These are phyloP conservation scores for Sphagnum fallax DNA, from an alignment of 228 moss, liverwort and hornwort genomes.

Conservation along the genomic window DNA sequence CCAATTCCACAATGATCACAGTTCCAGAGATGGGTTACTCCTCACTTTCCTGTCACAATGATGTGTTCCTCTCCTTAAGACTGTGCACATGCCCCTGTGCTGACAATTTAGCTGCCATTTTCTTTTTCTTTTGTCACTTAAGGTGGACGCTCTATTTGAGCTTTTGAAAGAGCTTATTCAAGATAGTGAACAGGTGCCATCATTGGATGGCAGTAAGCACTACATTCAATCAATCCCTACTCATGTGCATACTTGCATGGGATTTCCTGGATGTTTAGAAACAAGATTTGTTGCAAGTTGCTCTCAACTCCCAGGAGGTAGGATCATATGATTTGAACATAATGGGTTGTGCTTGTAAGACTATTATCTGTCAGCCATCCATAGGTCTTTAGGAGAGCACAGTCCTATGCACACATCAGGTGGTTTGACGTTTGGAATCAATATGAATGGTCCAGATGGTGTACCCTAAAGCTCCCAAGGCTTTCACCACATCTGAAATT, in stretches of 20 bases:
- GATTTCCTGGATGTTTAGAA: not conserved
- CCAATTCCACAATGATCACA: slow-evolving; percentile 62
- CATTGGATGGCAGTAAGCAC: slow-evolving; percentile 53
- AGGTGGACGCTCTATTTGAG: slow-evolving; percentile 85
- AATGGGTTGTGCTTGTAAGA: too few species aligned
- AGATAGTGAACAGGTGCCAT: slow-evolving; percentile 42
- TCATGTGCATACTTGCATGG: not conserved
- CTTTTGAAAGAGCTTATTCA: slow-evolving; percentile 83
- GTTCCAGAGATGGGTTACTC: slow-evolving; percentile 66
- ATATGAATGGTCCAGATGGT: too few species aligned
- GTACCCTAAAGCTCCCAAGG: too few species aligned
- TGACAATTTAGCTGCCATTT: not conserved
- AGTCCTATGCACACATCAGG: too few species aligned
- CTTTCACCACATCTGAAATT: too few species aligned
- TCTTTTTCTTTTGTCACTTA: slow-evolving; percentile 6
- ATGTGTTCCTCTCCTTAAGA: too few species aligned
- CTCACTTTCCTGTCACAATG: too few species aligned
- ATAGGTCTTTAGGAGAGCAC: too few species aligned
- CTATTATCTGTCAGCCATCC: too few species aligned
- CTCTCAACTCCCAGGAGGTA: slow-evolving; percentile 1
- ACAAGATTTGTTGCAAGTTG: slow-evolving; percentile 9
- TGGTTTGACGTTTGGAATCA: too few species aligned
- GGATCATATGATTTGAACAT: too few species aligned
- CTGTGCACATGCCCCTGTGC: too few species aligned
- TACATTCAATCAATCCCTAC: not conserved